Evolutionary conservation across 148 eudicot species (phyloP).

Genomic region (Chenopodium quinoa): DNA sequence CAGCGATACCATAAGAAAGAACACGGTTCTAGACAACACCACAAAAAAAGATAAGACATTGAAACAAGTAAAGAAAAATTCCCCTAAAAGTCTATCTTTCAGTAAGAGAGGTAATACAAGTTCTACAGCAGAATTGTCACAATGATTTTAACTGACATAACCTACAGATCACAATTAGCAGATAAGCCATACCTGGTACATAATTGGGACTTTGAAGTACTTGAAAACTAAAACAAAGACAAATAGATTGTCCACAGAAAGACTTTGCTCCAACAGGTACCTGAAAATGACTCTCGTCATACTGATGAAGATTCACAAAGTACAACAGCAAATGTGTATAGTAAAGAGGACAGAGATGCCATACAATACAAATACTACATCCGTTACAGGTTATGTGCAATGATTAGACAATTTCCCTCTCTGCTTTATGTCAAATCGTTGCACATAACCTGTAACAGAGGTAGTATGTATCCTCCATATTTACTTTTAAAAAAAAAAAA

Average conservation of each 20-base stretch:
- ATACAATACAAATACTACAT: neutral
- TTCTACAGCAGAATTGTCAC: neutral
- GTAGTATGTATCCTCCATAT: neutral
- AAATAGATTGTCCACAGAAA: constrained; percentile 94
- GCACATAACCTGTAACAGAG: no score
- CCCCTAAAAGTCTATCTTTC: neutral
- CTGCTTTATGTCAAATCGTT: no score
- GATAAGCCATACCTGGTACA: constrained; percentile 60
- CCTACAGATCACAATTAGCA: neutral
- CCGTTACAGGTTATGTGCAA: no score
- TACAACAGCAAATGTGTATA: neutral
- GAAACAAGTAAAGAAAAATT: neutral
- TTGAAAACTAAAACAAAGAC: constrained; percentile 93
- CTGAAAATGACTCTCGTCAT: constrained; percentile 39
- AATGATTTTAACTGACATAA: neutral
- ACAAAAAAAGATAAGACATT: constrained; percentile 7
- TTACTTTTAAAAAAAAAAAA: no score
- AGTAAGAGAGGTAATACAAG: neutral
- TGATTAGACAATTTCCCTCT: no score
- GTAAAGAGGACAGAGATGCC: neutral
- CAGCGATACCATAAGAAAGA: constrained; percentile 91
- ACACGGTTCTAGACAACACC: constrained; percentile 62
- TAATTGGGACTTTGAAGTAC: constrained; percentile 82
- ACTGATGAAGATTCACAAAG: constrained; percentile 7
- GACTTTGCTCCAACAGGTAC: constrained; percentile 94